Evolutionary conservation across 148 eudicot species (phyloP).

Genomic region (Fagopyrum tataricum): DNA sequence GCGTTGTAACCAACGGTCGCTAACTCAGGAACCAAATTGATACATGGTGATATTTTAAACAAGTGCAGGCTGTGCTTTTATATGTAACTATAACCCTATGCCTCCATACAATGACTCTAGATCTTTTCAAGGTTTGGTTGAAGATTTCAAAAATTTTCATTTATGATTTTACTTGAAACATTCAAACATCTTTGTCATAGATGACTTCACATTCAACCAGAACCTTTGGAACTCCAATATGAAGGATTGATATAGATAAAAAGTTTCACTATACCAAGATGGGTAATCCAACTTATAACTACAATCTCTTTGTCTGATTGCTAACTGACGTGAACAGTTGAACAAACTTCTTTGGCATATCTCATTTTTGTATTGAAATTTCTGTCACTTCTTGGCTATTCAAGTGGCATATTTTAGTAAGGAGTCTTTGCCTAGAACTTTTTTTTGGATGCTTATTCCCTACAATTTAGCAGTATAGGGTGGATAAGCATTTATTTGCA

Average conservation of each 20-base stretch:
- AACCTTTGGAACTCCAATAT: neutral
- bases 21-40: neutral
- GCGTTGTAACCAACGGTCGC: neutral
- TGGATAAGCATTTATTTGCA: neutral
- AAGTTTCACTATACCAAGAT: no score
- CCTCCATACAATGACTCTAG: neutral
- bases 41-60: neutral
- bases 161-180: neutral
- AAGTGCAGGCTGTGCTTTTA: neutral
- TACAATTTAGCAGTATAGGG: neutral
- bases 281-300: neutral
- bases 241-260: neutral
- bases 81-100: neutral
- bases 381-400: neutral
- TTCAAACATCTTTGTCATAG: neutral
- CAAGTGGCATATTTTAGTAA: neutral
- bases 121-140: neutral
- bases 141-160: neutral
- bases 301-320: neutral
- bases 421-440: neutral
- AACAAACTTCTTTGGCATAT: neutral
- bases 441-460: neutral
- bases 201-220: neutral
- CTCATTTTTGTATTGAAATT: neutral
- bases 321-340: neutral